phyloP scores from a whole-genome alignment of 768 basidiomycete genomes.

The Boletus edulis region DNA sequence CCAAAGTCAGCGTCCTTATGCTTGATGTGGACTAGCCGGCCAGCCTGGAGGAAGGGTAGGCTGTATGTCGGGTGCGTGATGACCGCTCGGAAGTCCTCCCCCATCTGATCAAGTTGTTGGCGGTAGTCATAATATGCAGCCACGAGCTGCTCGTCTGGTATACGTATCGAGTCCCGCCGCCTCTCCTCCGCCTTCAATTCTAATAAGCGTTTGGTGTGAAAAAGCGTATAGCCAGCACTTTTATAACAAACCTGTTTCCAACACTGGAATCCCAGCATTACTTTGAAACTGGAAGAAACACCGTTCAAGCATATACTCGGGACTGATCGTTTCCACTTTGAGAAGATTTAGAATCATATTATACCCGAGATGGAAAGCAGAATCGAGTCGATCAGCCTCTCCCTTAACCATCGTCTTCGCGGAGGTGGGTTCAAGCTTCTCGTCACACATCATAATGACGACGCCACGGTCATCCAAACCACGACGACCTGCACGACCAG shows the following conservation, averaged over 20 bases:
- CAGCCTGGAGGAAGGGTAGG: slow-evolving; percentile 90
- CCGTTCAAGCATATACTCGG: slow-evolving; percentile 95
- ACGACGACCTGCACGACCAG: slow-evolving; percentile 94
- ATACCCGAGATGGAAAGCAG: slow-evolving; percentile 97
- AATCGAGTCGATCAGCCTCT: slow-evolving; percentile 93
- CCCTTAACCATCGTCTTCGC: slow-evolving; percentile 99
- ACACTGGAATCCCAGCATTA: slow-evolving; percentile 79
- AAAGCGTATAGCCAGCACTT: background rate
- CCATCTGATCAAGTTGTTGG: slow-evolving; percentile 90
- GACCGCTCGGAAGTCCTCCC: slow-evolving; percentile 84
- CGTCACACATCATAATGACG: slow-evolving; percentile 99
- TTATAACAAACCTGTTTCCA: slow-evolving; percentile 70
- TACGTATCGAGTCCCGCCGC: slow-evolving; percentile 55
- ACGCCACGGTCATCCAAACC: slow-evolving; percentile 98
- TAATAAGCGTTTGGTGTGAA: slow-evolving; percentile 30
- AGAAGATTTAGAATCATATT: slow-evolving; percentile 99
- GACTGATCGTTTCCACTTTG: slow-evolving; percentile 97
- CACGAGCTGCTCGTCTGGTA: slow-evolving; percentile 81
- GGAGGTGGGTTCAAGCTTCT: slow-evolving; percentile 88
- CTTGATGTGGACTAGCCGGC: slow-evolving; percentile 89
- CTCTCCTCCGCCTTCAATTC: slow-evolving; percentile 78
- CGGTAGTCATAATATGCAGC: slow-evolving; percentile 90
- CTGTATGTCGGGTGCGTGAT: slow-evolving; percentile 94
- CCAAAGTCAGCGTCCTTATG: slow-evolving; percentile 89
- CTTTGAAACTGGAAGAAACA: slow-evolving; percentile 99